These are phyloP conservation scores for Sphagnum magellanicum DNA, from an alignment of 228 moss, liverwort and hornwort species.

Conservation along the genomic window DNA sequence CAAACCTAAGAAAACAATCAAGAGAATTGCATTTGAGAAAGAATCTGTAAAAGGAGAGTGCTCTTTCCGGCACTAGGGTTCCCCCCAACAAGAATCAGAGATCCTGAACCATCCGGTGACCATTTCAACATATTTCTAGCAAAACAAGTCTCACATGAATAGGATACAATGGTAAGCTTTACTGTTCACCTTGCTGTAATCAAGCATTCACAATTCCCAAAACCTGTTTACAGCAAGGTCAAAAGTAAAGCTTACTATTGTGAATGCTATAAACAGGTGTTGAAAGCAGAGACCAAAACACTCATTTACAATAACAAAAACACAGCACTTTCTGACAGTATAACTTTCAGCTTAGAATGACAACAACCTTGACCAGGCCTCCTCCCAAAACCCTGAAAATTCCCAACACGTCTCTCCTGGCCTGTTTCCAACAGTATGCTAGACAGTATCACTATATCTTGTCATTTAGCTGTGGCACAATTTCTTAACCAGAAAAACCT, in stretches of 20 bases:
- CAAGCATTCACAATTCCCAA: no score
- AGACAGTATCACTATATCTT: not conserved
- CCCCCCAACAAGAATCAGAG: conserved; percentile 91
- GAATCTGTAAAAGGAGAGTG: conserved; percentile 89
- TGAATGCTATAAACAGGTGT: no score
- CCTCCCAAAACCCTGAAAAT: conserved; percentile 87
- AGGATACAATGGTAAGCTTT: no score
- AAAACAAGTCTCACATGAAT: no score
- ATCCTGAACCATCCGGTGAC: conserved; percentile 47
- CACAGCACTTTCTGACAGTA: not conserved
- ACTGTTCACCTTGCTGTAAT: no score
- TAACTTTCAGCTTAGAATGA: not conserved
- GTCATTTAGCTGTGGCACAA: not conserved
- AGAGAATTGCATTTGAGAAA: not conserved
- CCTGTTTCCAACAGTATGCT: conserved; percentile 23
- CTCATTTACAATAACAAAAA: not conserved
- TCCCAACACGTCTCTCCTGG: conserved; percentile 76
- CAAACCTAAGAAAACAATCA: no score
- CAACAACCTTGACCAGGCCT: conserved; percentile 84
- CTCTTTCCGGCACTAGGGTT: conserved; percentile 98
- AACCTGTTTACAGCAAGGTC: no score
- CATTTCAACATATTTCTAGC: not conserved
- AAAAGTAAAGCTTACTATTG: no score
- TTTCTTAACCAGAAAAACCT: not conserved
- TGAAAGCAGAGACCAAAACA: not conserved